Evolutionary conservation across 148 eudicot genomes (phyloP).

Genomic region (Talinum fruticosum): DNA sequence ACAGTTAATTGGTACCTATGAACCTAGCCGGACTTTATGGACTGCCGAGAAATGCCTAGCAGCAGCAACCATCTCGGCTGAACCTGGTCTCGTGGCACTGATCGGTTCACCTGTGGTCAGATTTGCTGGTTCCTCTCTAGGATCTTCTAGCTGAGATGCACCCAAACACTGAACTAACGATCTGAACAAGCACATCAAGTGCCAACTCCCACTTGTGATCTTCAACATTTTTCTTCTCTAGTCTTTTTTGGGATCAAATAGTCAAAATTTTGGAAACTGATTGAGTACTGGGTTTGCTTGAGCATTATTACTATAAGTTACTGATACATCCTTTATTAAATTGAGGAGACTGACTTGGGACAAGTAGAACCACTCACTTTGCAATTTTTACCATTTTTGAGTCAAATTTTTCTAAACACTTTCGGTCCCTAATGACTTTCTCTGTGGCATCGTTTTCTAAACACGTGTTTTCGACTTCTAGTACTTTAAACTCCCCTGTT

Average conservation of each 20-base stretch:
- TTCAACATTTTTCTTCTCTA: conserved; percentile 18
- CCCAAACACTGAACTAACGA: conserved; percentile 17
- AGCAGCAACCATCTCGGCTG: conserved; percentile 19
- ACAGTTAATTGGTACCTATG: neutral
- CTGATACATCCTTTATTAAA: conserved; percentile 9
- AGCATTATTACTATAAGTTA: neutral
- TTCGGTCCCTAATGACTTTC: too few species aligned
- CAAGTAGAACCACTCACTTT: neutral
- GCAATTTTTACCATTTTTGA: too few species aligned
- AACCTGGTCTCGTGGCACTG: conserved; percentile 1
- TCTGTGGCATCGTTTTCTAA: neutral
- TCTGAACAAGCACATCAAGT: conserved; percentile 11
- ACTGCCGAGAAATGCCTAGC: conserved; percentile 26
- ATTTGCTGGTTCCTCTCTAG: neutral
- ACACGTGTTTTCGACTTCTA: too few species aligned
- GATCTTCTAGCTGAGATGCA: neutral
- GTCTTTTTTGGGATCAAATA: neutral
- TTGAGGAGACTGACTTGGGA: conserved; percentile 20
- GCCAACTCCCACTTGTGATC: conserved; percentile 16
- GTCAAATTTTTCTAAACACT: too few species aligned
- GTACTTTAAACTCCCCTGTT: too few species aligned
- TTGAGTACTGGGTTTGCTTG: neutral
- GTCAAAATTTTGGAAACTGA: neutral
- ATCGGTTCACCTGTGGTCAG: neutral
- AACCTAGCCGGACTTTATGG: conserved; percentile 18